These are phyloP conservation scores for Raffaelea ambrosiae DNA, from an alignment of 2,329 filamentous ascomycete species.

Conservation along the genomic window DNA sequence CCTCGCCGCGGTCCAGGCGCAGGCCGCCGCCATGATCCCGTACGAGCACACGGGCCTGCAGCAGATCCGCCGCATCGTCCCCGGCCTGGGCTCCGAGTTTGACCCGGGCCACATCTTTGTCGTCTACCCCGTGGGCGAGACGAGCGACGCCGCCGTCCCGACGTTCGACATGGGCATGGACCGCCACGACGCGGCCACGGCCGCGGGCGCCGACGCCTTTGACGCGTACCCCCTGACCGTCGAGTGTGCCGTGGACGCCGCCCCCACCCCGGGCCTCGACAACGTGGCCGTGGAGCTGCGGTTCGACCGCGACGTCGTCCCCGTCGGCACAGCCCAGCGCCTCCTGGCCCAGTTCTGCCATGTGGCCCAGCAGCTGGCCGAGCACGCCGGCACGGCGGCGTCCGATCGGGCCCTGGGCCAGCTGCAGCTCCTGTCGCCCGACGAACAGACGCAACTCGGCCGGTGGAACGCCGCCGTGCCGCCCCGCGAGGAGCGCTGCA, in stretches of 20 bases:
- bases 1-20: conserved; percentile 11
- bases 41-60: conserved; percentile 57
- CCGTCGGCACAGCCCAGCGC: neutral
- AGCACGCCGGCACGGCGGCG: neutral
- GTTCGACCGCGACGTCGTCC: neutral
- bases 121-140: neutral
- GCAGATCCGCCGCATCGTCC: conserved; percentile 35
- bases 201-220: neutral
- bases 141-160: neutral
- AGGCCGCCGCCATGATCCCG: conserved; percentile 32
- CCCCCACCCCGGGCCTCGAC: no score
- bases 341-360: neutral
- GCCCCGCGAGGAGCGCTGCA: neutral
- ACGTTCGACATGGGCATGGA: neutral
- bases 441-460: neutral
- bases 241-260: neutral
- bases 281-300: neutral
- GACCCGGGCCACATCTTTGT: neutral
- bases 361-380: neutral
- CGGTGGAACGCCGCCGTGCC: neutral
- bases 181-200: neutral
- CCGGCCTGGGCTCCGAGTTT: neutral
- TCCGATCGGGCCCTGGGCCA: neutral
- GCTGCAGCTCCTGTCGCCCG: neutral
- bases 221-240: neutral